Evolutionary conservation across 495 filamentous ascomycete species (phyloP).

Genomic region (Neurospora sublineolata): DNA sequence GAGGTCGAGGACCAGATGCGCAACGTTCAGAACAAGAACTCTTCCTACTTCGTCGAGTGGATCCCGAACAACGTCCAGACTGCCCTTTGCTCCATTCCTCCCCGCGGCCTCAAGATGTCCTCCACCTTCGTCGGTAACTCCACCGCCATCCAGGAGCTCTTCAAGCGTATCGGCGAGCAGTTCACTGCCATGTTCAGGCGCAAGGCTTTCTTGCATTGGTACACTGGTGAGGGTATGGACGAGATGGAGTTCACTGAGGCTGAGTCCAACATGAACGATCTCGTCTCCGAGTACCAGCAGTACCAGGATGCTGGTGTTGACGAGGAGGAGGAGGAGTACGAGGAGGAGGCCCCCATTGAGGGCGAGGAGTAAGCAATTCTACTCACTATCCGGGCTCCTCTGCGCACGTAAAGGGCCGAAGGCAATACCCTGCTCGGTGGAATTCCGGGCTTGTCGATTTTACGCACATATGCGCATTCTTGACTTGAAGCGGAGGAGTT

Average conservation of each 20-base stretch:
- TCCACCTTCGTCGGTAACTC: constrained; percentile 99
- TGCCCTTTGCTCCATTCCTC: constrained; percentile 97
- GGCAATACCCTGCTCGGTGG: neutral
- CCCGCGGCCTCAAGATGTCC: constrained; percentile 97
- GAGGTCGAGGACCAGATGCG: constrained; percentile 99
- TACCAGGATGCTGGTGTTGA: constrained; percentile 96
- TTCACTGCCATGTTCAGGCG: constrained; percentile 99
- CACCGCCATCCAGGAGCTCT: constrained; percentile 98
- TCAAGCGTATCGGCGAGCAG: constrained; percentile 99
- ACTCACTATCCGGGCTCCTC: neutral
- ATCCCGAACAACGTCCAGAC: constrained; percentile 99
- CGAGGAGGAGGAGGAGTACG: constrained; percentile 54
- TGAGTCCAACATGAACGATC: constrained; percentile 99
- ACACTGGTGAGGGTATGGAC: constrained; percentile 99
- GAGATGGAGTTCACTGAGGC: constrained; percentile 99
- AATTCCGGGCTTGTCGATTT: neutral
- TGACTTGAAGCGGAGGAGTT: constrained; percentile 4
- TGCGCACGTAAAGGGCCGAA: neutral
- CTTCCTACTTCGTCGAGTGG: constrained; percentile 99
- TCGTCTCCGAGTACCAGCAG: constrained; percentile 99
- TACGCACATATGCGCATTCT: neutral
- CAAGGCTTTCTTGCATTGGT: constrained; percentile 99
- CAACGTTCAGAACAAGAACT: constrained; percentile 99
- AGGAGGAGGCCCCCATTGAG: constrained; percentile 47
- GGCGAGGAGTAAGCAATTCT: constrained; percentile 34